phyloP scores from a whole-genome alignment of 2,329 filamentous ascomycete genomes.

The Cladosporium colombiae region DNA sequence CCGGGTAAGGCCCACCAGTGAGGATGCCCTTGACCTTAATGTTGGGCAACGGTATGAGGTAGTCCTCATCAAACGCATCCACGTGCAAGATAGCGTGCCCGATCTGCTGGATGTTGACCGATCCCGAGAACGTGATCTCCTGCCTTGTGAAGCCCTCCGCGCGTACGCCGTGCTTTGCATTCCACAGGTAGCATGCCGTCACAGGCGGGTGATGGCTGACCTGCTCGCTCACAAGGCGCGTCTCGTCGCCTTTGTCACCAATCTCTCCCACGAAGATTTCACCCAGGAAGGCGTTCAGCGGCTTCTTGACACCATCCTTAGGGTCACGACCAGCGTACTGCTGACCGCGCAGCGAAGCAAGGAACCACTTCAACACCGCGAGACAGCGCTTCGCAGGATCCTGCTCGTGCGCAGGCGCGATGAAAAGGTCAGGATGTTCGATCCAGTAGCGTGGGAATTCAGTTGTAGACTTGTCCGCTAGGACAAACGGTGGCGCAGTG shows the following conservation, averaged over 20 bases:
- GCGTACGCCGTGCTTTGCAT: slow-evolving; percentile 44
- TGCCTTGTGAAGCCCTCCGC: slow-evolving; percentile 51
- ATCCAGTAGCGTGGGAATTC: slow-evolving; percentile 51
- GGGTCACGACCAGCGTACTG: slow-evolving; percentile 49
- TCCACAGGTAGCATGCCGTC: slow-evolving; percentile 51
- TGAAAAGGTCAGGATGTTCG: slow-evolving; percentile 48
- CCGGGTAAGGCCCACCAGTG: slow-evolving; percentile 47
- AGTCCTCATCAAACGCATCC: slow-evolving; percentile 47
- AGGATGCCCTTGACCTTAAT: slow-evolving; percentile 50
- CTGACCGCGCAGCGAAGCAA: slow-evolving; percentile 49
- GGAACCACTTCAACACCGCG: slow-evolving; percentile 52
- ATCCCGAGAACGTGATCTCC: slow-evolving; percentile 49
- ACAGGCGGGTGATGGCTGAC: slow-evolving; percentile 51
- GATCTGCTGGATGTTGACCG: slow-evolving; percentile 49
- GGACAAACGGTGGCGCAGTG: slow-evolving; percentile 49
- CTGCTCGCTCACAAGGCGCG: slow-evolving; percentile 47
- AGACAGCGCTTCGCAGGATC: slow-evolving; percentile 45
- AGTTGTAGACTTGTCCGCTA: slow-evolving; percentile 48
- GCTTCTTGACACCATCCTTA: slow-evolving; percentile 51
- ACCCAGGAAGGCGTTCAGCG: slow-evolving; percentile 53
- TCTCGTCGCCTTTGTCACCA: slow-evolving; percentile 41
- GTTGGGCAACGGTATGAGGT: slow-evolving; percentile 48
- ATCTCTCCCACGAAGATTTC: slow-evolving; percentile 48
- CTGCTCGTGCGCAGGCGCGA: slow-evolving; percentile 45
- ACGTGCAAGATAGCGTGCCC: slow-evolving; percentile 49